Percentiles rank a stretch among this genome's conserved stretches.
phyloP scores from a whole-genome alignment of 2,329 filamentous ascomycete genomes.

The Colletotrichum abscissum region DNA sequence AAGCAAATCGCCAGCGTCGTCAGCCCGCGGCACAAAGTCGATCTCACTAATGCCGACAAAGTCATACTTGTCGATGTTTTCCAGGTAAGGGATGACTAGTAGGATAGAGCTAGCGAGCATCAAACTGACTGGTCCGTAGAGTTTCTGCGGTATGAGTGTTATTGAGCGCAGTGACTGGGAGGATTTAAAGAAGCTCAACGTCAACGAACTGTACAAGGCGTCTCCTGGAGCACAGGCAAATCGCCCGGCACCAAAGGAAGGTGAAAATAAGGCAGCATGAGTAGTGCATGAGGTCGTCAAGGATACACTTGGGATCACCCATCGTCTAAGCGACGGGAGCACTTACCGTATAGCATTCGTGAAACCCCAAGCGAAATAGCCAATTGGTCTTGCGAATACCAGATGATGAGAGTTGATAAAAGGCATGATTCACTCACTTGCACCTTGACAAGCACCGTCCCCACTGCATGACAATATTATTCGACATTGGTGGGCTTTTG shows the following conservation, averaged over 20 bases:
- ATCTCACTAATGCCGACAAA: conserved; percentile 81
- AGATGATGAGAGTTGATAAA: too few species aligned
- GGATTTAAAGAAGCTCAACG: conserved; percentile 79
- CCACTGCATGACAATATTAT: background rate
- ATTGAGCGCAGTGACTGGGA: conserved; percentile 78
- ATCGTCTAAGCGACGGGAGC: background rate
- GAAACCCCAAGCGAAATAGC: too few species aligned
- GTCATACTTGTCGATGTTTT: conserved; percentile 85
- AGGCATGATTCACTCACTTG: too few species aligned
- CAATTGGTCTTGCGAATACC: too few species aligned
- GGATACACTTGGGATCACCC: background rate
- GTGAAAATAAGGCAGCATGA: background rate
- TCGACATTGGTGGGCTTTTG: background rate
- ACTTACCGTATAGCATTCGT: too few species aligned
- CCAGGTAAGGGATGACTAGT: conserved; percentile 65
- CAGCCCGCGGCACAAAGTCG: conserved; percentile 77
- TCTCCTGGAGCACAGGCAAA: conserved; percentile 15
- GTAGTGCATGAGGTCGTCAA: background rate
- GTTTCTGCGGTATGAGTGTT: conserved; percentile 82
- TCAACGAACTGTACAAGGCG: conserved; percentile 75
- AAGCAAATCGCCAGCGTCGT: conserved; percentile 75
- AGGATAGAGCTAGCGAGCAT: background rate
- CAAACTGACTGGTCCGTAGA: conserved; percentile 56
- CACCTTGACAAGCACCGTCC: too few species aligned
- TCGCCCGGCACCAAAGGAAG: background rate